Conservation (phyloP, 2,329 filamentous ascomycete genomes). For the Trichoderma sp. region DNA sequence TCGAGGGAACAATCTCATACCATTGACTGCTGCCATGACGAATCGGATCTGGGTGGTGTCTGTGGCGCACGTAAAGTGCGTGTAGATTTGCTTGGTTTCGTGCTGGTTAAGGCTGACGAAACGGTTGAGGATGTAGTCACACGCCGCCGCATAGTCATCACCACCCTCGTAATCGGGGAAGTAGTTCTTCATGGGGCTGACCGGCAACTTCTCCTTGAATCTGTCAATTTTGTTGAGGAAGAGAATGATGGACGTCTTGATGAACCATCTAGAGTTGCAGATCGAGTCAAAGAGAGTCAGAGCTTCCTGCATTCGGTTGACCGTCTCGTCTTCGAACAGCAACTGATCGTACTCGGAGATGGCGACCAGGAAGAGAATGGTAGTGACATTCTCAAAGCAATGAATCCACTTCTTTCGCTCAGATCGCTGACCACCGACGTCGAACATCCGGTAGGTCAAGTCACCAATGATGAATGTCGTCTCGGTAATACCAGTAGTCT, state of each 20-base stretch:
- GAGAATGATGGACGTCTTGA: constrained; percentile 82
- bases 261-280: constrained; percentile 87
- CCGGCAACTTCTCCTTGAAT: constrained; percentile 80
- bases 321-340: constrained; percentile 92
- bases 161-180: constrained; percentile 93
- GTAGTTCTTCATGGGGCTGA: constrained; percentile 83
- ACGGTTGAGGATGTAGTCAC: constrained; percentile 98
- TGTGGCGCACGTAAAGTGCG: constrained; percentile 97
- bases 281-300: constrained; percentile 84
- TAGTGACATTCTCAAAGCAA: constrained; percentile 97
- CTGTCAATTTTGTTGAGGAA: constrained; percentile 90
- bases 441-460: constrained; percentile 95
- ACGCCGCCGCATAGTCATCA: constrained; percentile 90
- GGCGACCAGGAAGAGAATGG: constrained; percentile 92
- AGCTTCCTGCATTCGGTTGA: constrained; percentile 91
- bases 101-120: constrained; percentile 98
- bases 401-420: constrained; percentile 99
- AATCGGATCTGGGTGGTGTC: constrained; percentile 99
- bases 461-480: constrained; percentile 95
- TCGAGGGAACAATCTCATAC: constrained; percentile 49
- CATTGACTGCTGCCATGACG: constrained; percentile 99
- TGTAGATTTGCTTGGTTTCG: constrained; percentile 99
- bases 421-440: constrained; percentile 91
- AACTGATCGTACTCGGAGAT: constrained; percentile 97
- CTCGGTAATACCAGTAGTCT: constrained; percentile 96